A percentile compares a stretch with the other conserved stretches of the same genome.
Conservation (phyloP, 2,329 filamentous ascomycete genomes). For the Eutypella sp. region DNA sequence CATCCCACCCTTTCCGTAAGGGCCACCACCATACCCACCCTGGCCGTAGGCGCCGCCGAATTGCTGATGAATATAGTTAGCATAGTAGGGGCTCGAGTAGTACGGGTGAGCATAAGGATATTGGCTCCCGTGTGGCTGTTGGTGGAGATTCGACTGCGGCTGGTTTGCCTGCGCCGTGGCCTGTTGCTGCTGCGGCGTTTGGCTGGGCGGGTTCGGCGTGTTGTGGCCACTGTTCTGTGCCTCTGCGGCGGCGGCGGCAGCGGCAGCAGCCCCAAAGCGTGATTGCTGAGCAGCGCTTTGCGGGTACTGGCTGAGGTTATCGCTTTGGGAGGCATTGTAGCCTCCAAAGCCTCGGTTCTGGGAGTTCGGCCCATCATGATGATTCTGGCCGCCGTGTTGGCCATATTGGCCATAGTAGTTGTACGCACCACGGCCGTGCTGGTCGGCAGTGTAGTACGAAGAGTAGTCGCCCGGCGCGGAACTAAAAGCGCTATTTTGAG, state of each 20-base stretch:
- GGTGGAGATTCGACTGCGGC: constrained; percentile 34
- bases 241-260: constrained; percentile 56
- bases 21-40: constrained; percentile 42
- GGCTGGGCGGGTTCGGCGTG: constrained; percentile 74
- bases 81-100: constrained; percentile 59
- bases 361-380: constrained; percentile 66
- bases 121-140: constrained; percentile 22
- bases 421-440: constrained; percentile 67
- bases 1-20: constrained; percentile 51
- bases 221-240: constrained; percentile 83
- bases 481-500: constrained; percentile 62
- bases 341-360: constrained; percentile 75
- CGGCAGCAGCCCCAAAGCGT: constrained; percentile 51
- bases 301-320: constrained; percentile 64
- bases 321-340: constrained; percentile 63
- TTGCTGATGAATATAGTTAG: constrained; percentile 49
- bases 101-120: constrained; percentile 37
- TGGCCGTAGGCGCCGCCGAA: constrained; percentile 48
- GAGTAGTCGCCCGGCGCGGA: constrained; percentile 76
- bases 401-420: constrained; percentile 62
- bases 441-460: constrained; percentile 78
- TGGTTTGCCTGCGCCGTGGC: constrained; percentile 27
- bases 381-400: constrained; percentile 52
- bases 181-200: constrained; percentile 48
- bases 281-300: constrained; percentile 67